A percentile compares a stretch with the other conserved stretches of the same genome.
Evolutionary conservation across 2,329 filamentous ascomycete genomes (phyloP).

Genomic region (Hypoxylon sp.): DNA sequence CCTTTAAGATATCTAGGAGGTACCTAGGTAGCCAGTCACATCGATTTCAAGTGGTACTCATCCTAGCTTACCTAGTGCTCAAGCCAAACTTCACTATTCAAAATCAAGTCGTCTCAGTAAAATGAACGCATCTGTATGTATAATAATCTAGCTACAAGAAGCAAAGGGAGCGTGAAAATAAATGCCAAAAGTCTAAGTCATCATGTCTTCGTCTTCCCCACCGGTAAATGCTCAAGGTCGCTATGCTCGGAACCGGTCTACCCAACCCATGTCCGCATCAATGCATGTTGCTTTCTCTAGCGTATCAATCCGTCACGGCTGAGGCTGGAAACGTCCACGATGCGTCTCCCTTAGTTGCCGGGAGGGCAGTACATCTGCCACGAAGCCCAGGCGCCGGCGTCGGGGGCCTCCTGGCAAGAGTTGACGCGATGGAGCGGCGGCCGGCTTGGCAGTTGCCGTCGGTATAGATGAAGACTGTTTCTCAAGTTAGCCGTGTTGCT

Average conservation of each 20-base stretch:
- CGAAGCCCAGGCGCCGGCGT: constrained; percentile 17
- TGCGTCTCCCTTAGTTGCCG: neutral
- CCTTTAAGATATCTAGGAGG: too few relatives aligned
- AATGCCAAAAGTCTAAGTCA: constrained; percentile 5
- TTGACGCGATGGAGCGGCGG: constrained; percentile 1
- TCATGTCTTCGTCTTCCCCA: neutral
- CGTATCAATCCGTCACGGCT: neutral
- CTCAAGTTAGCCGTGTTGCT: neutral
- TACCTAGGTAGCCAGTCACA: too few relatives aligned
- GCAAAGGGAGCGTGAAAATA: neutral
- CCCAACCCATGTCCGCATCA: constrained; percentile 4
- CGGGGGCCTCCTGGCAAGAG: constrained; percentile 17
- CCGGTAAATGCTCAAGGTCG: constrained; percentile 17
- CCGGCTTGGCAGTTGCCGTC: constrained; percentile 22
- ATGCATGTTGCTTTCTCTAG: neutral
- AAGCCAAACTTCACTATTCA: neutral
- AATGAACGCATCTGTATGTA: neutral
- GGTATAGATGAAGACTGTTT: constrained; percentile 35
- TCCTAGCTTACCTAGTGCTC: neutral
- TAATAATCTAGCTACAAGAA: constrained; percentile 8
- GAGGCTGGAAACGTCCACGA: neutral
- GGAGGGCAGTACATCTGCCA: constrained; percentile 21
- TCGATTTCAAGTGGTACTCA: too few relatives aligned
- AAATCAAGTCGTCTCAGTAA: neutral
- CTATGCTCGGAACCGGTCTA: constrained; percentile 7